Percentiles rank a stretch among this genome's conserved stretches.
phyloP scores from a whole-genome alignment of 2,329 filamentous ascomycete species.

The Colletotrichum noveboracense region DNA sequence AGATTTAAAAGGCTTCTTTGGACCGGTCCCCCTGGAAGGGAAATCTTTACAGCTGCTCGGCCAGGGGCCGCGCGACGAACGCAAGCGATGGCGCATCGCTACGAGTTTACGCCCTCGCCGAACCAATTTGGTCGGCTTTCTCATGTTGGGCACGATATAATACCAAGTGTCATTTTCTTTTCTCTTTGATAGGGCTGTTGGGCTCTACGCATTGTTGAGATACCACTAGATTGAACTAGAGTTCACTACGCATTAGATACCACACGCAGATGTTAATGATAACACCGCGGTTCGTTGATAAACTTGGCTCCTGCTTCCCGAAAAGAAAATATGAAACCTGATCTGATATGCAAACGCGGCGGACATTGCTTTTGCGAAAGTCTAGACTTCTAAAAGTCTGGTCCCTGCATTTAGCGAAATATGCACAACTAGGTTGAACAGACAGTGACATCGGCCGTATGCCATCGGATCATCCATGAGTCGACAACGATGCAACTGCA shows the following conservation, averaged over 20 bases:
- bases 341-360: background rate
- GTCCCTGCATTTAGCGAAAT: background rate
- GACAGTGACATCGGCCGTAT: background rate
- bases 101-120: slow-evolving; percentile 12
- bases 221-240: slow-evolving; percentile 19
- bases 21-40: background rate
- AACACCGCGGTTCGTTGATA: background rate
- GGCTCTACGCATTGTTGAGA: slow-evolving; percentile 2
- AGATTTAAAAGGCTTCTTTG: background rate
- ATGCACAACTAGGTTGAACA: background rate
- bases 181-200: background rate
- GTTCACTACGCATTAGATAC: slow-evolving; percentile 17
- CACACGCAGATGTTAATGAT: slow-evolving; percentile 10
- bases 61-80: background rate
- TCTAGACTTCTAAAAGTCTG: background rate
- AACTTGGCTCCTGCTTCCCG: background rate
- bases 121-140: background rate
- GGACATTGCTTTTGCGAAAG: background rate
- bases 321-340: background rate
- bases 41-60: background rate
- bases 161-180: slow-evolving; percentile 1
- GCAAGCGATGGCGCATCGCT: background rate
- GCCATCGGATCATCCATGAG: background rate
- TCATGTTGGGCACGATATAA: background rate
- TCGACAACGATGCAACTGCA: background rate